Evolutionary conservation across 2,329 filamentous ascomycete species (phyloP), one percentile per base, ranked within the genome.

Genomic region (Septoria petroselini): DNA sequence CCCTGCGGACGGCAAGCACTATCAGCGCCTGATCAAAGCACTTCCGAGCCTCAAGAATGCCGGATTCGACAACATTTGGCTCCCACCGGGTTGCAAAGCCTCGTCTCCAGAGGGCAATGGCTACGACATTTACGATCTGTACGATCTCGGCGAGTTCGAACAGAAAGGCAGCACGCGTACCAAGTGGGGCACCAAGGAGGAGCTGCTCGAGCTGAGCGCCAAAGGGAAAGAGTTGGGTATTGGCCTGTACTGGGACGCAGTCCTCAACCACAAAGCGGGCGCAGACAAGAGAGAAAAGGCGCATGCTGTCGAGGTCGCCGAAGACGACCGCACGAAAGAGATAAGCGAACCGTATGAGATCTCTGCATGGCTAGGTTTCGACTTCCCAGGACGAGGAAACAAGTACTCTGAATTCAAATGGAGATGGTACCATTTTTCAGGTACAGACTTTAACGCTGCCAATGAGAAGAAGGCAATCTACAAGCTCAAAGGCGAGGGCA

Each of bases 201-300:
- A 86, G 34, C 69, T 87, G 6, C 59, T 78, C 4, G 70, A 71
- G 8, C 67, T 87, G 40, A 68, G 70, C 4, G 67, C 71, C 14
- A 67, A 71, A 9, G 82, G 81, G 0, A 71, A 77, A 47, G 70
- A 76, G 23, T 55, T 76, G 11, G 77, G 76, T 0, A 71, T 86
- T 7, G 75, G 76, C 0, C 62, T 87, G 1, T 77, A 84, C 60
- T 86, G 82, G 74, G 84, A 87, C 64, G 82, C 82, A 1, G 83
- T 88, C 4, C 71, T 87, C 27, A 87, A 87, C 59, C 84, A 87
- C 66, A 85, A 84, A 62, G 81, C 82, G 3, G 83, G 76, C 2
- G 83, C 81, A 11, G 84, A 87, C 62, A 74, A 73, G 50, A 81
- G 76, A 35, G 83, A 87, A 64, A 76, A 75, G 40, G 85, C 78